Percentiles rank a stretch among this genome's conserved stretches.
Conservation (phyloP, 1,284 basidiomycete genomes). For the Tilletia walkeri region DNA sequence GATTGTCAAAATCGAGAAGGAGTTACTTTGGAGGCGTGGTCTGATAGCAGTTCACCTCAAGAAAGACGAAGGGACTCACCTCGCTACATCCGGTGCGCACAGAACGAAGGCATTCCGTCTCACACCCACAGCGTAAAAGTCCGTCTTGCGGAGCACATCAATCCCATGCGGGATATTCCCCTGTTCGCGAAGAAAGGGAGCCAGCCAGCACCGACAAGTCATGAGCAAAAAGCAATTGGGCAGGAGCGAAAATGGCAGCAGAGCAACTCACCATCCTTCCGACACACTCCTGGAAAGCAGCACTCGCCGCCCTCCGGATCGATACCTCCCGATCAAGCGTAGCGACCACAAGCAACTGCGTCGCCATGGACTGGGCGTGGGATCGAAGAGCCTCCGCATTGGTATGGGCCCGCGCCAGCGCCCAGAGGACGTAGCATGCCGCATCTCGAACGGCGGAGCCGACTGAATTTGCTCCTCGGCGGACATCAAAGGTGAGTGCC, state of each 20-base stretch:
- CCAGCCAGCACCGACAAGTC: background rate
- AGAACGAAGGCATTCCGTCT: constrained; percentile 77
- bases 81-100: constrained; percentile 80
- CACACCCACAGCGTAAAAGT: constrained; percentile 90
- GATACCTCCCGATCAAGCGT: constrained; percentile 90
- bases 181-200: constrained; percentile 55
- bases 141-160: constrained; percentile 82
- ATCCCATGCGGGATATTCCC: constrained; percentile 85
- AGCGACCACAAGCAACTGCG: constrained; percentile 71
- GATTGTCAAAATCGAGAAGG: constrained; percentile 6
- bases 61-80: constrained; percentile 62
- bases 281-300: constrained; percentile 95
- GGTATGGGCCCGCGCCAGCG: constrained; percentile 67
- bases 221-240: too few species aligned
- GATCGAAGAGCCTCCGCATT: constrained; percentile 65
- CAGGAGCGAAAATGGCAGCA: background rate
- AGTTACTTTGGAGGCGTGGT: background rate
- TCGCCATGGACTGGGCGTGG: constrained; percentile 64
- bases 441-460: constrained; percentile 93
- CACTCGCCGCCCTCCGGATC: constrained; percentile 92
- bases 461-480: constrained; percentile 85
- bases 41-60: background rate
- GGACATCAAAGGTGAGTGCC: constrained; percentile 88
- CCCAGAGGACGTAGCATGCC: constrained; percentile 92
- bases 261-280: constrained; percentile 65